These are phyloP conservation scores for Linum trigynum DNA, from an alignment of 345 rosid species.

Conservation along the genomic window DNA sequence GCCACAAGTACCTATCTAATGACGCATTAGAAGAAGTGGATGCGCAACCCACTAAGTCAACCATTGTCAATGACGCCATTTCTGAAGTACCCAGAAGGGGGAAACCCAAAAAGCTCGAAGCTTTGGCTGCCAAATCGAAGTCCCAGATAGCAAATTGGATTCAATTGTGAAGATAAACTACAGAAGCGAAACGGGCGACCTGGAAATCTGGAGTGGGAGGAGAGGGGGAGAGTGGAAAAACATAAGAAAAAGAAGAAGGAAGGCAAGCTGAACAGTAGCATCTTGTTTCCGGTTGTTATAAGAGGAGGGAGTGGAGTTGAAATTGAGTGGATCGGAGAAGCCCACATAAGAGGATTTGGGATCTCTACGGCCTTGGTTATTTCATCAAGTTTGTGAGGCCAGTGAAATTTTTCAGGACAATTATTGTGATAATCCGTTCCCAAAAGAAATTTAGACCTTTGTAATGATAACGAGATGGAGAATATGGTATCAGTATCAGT, in stretches of 20 bases:
- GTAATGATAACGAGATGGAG: not conserved
- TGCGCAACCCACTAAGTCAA: conserved; percentile 48
- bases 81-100: conserved; percentile 25
- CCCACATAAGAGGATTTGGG: conserved; percentile 28
- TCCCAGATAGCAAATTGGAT: conserved; percentile 18
- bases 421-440: too few relatives aligned
- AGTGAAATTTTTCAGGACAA: conserved; percentile 7
- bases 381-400: conserved; percentile 20
- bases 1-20: conserved; percentile 30
- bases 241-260: not conserved
- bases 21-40: conserved; percentile 54
- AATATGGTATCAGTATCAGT: not conserved
- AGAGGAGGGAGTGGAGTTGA: conserved; percentile 4
- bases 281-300: not conserved
- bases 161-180: conserved; percentile 8
- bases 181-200: conserved; percentile 9
- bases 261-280: too few relatives aligned
- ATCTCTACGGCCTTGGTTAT: not conserved
- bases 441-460: not conserved
- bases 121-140: conserved; percentile 6
- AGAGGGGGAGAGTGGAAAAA: not conserved
- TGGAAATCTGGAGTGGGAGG: not conserved
- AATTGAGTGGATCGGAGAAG: conserved; percentile 41
- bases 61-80: conserved; percentile 69
- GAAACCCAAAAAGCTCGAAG: conserved; percentile 9